Conservation (phyloP, 2,329 filamentous ascomycete species). For the Fusarium chuoi region DNA sequence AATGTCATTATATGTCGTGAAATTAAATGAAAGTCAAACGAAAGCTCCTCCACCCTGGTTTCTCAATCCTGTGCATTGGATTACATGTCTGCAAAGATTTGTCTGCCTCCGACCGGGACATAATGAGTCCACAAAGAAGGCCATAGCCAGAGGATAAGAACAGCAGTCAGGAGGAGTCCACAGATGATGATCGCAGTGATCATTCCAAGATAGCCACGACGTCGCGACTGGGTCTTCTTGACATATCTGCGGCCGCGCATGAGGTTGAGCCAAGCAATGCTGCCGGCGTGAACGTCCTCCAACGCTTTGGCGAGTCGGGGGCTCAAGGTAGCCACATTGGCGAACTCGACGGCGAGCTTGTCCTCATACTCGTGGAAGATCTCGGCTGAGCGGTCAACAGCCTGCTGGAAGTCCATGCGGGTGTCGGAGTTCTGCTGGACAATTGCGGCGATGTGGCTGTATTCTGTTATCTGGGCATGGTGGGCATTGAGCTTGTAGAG, state of each 20-base stretch:
- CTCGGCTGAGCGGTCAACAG: neutral
- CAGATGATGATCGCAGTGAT: neutral
- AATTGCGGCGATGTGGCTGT: neutral
- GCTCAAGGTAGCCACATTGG: neutral
- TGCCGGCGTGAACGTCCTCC: neutral
- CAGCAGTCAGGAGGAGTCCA: neutral
- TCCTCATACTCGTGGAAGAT: neutral
- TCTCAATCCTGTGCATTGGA: neutral
- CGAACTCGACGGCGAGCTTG: neutral
- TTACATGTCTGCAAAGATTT: neutral
- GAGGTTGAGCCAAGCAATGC: neutral
- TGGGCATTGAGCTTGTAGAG: neutral
- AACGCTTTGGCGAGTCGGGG: neutral
- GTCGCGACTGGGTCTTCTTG: neutral
- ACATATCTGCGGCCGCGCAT: neutral
- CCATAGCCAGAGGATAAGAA: neutral
- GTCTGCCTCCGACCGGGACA: neutral
- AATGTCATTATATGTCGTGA: neutral
- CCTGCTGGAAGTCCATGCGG: neutral
- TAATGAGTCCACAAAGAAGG: neutral
- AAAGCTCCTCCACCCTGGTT: neutral
- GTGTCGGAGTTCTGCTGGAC: neutral
- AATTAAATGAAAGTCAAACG: neutral
- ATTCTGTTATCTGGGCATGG: neutral
- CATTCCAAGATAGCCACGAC: neutral